Evolutionary conservation across 768 basidiomycete species (phyloP).

Genomic region (Chalciporus pseudorubinellus): DNA sequence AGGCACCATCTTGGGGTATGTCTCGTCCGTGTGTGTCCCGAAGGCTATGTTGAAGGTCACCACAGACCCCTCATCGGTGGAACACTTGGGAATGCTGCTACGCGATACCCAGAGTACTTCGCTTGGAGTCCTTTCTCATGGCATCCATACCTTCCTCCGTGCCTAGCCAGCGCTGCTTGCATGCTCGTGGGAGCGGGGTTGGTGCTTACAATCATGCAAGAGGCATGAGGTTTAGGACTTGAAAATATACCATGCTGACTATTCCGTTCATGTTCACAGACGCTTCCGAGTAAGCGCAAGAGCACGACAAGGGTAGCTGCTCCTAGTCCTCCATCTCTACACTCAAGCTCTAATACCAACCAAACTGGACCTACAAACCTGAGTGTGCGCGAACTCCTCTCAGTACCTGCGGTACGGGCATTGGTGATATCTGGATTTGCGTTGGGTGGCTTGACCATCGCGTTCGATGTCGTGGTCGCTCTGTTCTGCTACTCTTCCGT

Average conservation of each 20-base stretch:
- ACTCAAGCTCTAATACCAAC: not conserved
- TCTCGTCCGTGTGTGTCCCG: not conserved
- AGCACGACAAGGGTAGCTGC: no score
- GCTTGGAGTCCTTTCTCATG: conserved; percentile 10
- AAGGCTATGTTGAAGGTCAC: not conserved
- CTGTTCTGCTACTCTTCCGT: conserved; percentile 61
- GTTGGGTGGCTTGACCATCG: conserved; percentile 49
- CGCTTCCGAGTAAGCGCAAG: conserved; percentile 8
- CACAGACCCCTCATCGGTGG: conserved; percentile 10
- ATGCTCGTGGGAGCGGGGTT: conserved; percentile 1
- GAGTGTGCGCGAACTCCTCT: conserved; percentile 36
- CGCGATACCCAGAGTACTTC: conserved; percentile 8
- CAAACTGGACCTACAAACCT: conserved; percentile 12
- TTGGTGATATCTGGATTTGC: conserved; percentile 48
- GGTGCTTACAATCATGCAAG: conserved; percentile 4
- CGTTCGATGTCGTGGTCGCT: conserved; percentile 61
- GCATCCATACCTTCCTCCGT: conserved; percentile 9
- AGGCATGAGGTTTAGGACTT: conserved; percentile 2
- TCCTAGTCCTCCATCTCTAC: not conserved
- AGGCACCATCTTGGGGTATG: conserved; percentile 2
- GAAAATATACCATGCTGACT: not conserved
- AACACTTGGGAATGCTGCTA: conserved; percentile 7
- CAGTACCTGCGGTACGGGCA: conserved; percentile 48
- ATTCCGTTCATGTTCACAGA: not conserved
- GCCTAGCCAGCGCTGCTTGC: conserved; percentile 1